These are phyloP conservation scores for Luzula sylvatica DNA, from an alignment of 176 grass and related monocot species.

Conservation along the genomic window DNA sequence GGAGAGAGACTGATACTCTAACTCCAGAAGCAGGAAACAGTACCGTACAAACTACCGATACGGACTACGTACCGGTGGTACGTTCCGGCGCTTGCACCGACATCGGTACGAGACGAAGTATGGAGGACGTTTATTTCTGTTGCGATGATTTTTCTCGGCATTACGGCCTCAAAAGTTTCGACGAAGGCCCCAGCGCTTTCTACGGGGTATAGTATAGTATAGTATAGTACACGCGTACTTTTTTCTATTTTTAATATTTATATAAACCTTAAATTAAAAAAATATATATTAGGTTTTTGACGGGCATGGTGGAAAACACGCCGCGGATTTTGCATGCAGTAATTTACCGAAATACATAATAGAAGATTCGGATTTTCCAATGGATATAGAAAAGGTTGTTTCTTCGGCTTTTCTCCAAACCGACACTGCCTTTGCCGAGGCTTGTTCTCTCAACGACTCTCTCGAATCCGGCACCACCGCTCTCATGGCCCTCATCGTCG, in stretches of 20 bases:
- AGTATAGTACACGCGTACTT: constrained; percentile 5
- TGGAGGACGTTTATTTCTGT: constrained; percentile 86
- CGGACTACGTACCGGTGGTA: constrained; percentile 53
- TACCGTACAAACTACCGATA: constrained; percentile 28
- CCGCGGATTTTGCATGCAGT: constrained; percentile 81
- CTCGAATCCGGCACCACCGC: constrained; percentile 88
- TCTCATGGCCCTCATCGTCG: constrained; percentile 62
- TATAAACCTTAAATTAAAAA: constrained; percentile 9
- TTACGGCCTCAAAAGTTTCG: constrained; percentile 47
- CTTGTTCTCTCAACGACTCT: constrained; percentile 55
- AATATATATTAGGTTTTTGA: constrained; percentile 78
- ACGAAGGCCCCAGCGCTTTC: constrained; percentile 59
- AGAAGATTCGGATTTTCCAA: constrained; percentile 61
- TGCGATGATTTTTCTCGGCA: constrained; percentile 61
- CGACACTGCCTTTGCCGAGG: constrained; percentile 78
- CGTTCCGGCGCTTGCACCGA: constrained; percentile 76
- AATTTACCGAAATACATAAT: constrained; percentile 73
- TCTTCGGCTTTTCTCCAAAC: constrained; percentile 85
- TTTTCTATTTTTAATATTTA: constrained; percentile 13
- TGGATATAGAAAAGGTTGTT: constrained; percentile 65
- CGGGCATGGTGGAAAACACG: constrained; percentile 95
- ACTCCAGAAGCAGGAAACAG: constrained; percentile 29
- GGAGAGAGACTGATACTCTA: constrained; percentile 26
- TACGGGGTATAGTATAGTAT: constrained; percentile 54
- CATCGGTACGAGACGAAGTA: constrained; percentile 46